phyloP scores from a whole-genome alignment of 2,329 filamentous ascomycete genomes.

The Neoarthrinium moseri region DNA sequence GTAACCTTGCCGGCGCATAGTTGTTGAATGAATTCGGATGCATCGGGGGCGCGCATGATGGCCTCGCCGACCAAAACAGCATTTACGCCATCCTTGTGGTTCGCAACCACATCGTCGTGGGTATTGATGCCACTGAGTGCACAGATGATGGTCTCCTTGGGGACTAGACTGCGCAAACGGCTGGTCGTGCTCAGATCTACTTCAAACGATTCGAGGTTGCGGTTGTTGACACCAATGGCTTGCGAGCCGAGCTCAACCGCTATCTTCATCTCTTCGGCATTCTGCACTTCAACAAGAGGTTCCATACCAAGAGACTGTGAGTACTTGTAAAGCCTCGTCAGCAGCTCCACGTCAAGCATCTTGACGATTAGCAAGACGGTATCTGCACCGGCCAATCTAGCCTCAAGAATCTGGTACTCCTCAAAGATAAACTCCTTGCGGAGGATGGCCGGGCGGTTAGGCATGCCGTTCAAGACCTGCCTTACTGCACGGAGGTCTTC shows the following conservation, averaged over 20 bases:
- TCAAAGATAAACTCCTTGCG: slow-evolving; percentile 98
- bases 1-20: slow-evolving; percentile 64
- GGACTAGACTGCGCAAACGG: slow-evolving; percentile 82
- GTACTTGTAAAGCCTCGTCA: slow-evolving; percentile 82
- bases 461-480: slow-evolving; percentile 85
- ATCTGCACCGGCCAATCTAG: slow-evolving; percentile 87
- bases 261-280: slow-evolving; percentile 84
- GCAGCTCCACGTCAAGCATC: slow-evolving; percentile 78
- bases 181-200: slow-evolving; percentile 93
- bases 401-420: slow-evolving; percentile 96
- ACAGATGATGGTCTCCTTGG: slow-evolving; percentile 82
- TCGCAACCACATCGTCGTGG: slow-evolving; percentile 82
- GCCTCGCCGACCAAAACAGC: slow-evolving; percentile 94
- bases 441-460: slow-evolving; percentile 85
- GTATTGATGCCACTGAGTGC: slow-evolving; percentile 92
- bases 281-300: slow-evolving; percentile 95
- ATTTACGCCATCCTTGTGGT: slow-evolving; percentile 85
- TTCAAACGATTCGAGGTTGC: slow-evolving; percentile 93
- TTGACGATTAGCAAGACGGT: slow-evolving; percentile 96
- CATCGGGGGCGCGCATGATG: slow-evolving; percentile 87
- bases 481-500: slow-evolving; percentile 88
- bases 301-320: slow-evolving; percentile 93
- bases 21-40: slow-evolving; percentile 77
- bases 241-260: slow-evolving; percentile 84
- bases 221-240: slow-evolving; percentile 96